Base-by-base conservation (phyloP, 2,329 filamentous ascomycete genomes). In the Elsinoe necatrix region DNA sequence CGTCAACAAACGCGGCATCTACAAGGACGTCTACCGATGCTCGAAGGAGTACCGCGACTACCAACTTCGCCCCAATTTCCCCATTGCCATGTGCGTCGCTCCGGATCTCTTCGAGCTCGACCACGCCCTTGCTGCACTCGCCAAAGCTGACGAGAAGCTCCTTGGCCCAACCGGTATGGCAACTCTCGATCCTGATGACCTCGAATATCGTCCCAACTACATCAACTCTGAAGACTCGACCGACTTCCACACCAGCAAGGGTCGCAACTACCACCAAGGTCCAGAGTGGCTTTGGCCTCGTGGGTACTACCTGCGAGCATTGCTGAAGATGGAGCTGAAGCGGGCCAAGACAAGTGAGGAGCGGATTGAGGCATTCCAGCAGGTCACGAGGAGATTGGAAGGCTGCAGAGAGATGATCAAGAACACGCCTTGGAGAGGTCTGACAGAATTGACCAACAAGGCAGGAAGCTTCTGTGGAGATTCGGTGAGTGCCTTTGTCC, bases 281-380 rank as follows among this genome's bases (percentile, higher is more conserved):
- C 95, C 93, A 0, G 93, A 98, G 71, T 98, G 93, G 93, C 75
- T 96, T 21, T 98, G 93, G 93, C 95, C 92, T 0, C 92, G 89
- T 1, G 93, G 93, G 3, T 98, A 90, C 76, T 98, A 95, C 78
- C 77, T 96, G 20, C 84, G 95, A 50, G 93, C 93, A 1, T 75
- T 98, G 62, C 79, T 98, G 61, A 87, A 90, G 70, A 97, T 97
- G 66, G 90, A 96, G 68, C 75, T 97, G 51, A 79, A 80, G 75
- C 79, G 90, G 27, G 80, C 89, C 50, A 78, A 79, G 60, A 81
- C 78, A 1, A 80, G 76, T 0, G 80, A 88, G 65, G 88, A 86
- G 61, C 81, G 84, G 29, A 86, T 85, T 0, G 93, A 97, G 72
- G 87, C 87, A 3, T 95, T 95, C 77, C 92, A 97, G 75, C 93